Percentiles rank a stretch among this genome's conserved stretches.
These are phyloP conservation scores for Amanita molliuscula DNA, from an alignment of 768 basidiomycete genomes.

Conservation along the genomic window DNA sequence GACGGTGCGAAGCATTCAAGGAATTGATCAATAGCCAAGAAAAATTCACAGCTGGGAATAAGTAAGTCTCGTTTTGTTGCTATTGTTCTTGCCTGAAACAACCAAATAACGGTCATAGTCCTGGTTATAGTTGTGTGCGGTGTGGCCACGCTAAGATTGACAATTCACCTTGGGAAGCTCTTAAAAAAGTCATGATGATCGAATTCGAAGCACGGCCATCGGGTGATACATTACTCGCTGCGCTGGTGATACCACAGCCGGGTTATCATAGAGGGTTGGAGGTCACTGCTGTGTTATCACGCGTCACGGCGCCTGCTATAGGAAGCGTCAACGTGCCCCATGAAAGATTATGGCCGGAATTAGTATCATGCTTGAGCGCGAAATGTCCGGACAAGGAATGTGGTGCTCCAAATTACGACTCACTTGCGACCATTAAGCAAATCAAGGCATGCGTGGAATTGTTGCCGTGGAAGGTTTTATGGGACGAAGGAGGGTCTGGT, in stretches of 20 bases:
- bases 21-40: conserved; percentile 43
- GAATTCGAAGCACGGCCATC: conserved; percentile 45
- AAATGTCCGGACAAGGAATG: conserved; percentile 41
- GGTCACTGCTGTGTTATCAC: not conserved
- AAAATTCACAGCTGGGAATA: conserved; percentile 44
- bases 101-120: conserved; percentile 8
- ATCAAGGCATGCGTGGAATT: conserved; percentile 46
- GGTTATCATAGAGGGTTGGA: not conserved
- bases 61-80: conserved; percentile 15
- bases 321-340: conserved; percentile 25
- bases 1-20: conserved; percentile 33
- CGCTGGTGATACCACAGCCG: not conserved
- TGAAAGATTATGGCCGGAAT: conserved; percentile 30
- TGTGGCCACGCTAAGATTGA: conserved; percentile 44
- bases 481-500: conserved; percentile 6
- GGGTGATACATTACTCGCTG: conserved; percentile 38
- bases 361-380: conserved; percentile 45
- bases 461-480: conserved; percentile 29
- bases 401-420: conserved; percentile 48
- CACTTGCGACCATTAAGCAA: conserved; percentile 42
- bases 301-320: conserved; percentile 7
- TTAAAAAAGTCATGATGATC: conserved; percentile 36
- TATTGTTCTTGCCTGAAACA: not conserved
- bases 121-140: conserved; percentile 31
- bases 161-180: conserved; percentile 50